Percentiles rank a stretch among this genome's conserved stretches.
Evolutionary conservation across 1,284 basidiomycete species (phyloP).

Genomic region (Trametes pubescens): DNA sequence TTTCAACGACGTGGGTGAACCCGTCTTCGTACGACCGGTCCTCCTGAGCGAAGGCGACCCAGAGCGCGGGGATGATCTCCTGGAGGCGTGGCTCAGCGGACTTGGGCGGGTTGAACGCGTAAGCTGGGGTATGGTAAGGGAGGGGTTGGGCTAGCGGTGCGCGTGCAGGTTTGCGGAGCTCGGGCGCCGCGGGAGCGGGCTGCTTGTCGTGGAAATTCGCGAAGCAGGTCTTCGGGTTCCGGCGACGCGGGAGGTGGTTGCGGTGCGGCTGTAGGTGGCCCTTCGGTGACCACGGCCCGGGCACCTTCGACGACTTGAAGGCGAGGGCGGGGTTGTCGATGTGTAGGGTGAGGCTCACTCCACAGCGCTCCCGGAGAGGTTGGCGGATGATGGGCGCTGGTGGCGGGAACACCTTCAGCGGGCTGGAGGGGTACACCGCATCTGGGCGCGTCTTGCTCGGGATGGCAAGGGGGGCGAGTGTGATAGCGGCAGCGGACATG

Average conservation of each 20-base stretch:
- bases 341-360: constrained; percentile 36
- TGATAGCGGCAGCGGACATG: constrained; percentile 13
- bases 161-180: constrained; percentile 6
- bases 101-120: constrained; percentile 24
- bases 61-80: constrained; percentile 38
- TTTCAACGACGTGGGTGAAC: constrained; percentile 42
- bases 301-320: constrained; percentile 23
- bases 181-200: constrained; percentile 6
- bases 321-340: constrained; percentile 26
- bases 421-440: constrained; percentile 35
- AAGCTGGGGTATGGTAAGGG: constrained; percentile 4
- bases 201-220: constrained; percentile 30
- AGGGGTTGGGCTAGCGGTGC: constrained; percentile 15
- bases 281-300: constrained; percentile 36
- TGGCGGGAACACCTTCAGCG: constrained; percentile 39
- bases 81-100: constrained; percentile 34
- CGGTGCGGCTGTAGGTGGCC: constrained; percentile 42
- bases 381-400: constrained; percentile 29
- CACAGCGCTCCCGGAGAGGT: constrained; percentile 37
- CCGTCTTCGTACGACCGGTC: constrained; percentile 27
- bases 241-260: constrained; percentile 39
- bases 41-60: constrained; percentile 35
- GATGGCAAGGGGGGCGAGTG: constrained; percentile 21
- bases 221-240: constrained; percentile 38
- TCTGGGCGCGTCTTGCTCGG: constrained; percentile 19